Conservation (phyloP, 495 filamentous ascomycete species). For the Talaromyces ruber region DNA sequence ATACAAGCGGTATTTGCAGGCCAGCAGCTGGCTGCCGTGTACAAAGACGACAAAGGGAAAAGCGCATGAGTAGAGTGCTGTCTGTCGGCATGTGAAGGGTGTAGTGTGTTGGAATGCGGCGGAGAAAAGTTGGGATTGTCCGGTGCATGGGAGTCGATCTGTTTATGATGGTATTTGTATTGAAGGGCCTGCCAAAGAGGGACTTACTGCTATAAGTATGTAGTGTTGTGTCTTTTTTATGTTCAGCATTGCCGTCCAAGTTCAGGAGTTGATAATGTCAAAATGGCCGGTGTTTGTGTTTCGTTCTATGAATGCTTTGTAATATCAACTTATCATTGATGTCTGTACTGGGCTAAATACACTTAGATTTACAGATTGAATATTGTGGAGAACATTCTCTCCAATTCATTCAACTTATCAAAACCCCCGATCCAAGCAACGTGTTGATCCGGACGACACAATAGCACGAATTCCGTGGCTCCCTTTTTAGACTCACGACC, state of each 20-base stretch:
- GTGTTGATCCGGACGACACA: slow-evolving; percentile 24
- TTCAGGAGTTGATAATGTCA: too few relatives aligned
- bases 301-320: too few relatives aligned
- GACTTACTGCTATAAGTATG: background rate
- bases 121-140: slow-evolving; percentile 47
- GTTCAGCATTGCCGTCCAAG: too few relatives aligned
- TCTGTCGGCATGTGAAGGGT: slow-evolving; percentile 50
- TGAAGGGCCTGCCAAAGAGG: slow-evolving; percentile 37
- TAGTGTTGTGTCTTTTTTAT: background rate
- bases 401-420: slow-evolving; percentile 10
- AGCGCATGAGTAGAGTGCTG: slow-evolving; percentile 37
- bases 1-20: slow-evolving; percentile 45
- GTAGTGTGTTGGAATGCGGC: slow-evolving; percentile 46
- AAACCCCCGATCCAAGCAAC: slow-evolving; percentile 15
- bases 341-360: background rate
- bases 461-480: slow-evolving; percentile 8
- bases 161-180: slow-evolving; percentile 42
- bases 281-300: too few relatives aligned
- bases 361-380: background rate
- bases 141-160: slow-evolving; percentile 48
- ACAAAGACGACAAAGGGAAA: slow-evolving; percentile 48
- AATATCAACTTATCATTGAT: too few relatives aligned
- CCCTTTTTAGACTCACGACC: background rate
- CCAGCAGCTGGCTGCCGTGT: slow-evolving; percentile 40
- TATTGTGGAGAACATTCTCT: background rate